Conservation (phyloP, 208 protist genomes). For the Crithidia brevicula region DNA sequence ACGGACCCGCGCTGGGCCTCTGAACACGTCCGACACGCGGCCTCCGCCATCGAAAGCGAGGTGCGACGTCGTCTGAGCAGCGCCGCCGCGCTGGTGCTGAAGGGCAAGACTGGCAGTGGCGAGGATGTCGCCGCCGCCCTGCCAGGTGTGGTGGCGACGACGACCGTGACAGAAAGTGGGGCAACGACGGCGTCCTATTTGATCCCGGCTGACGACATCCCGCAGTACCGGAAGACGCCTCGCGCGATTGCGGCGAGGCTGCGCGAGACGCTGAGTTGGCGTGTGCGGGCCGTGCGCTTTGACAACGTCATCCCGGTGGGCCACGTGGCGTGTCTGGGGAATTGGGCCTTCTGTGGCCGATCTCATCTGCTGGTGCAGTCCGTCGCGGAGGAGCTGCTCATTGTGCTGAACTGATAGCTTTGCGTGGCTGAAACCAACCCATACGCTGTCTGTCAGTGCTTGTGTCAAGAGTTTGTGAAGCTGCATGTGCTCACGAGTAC, state of each 20-base stretch:
- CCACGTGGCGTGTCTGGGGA: slow-evolving; percentile 61
- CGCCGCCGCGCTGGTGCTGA: not conserved
- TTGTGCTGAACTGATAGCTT: slow-evolving; percentile 29
- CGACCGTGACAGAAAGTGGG: not conserved
- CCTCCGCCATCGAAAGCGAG: slow-evolving; percentile 2
- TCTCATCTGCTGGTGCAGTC: slow-evolving; percentile 49
- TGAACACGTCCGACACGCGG: slow-evolving; percentile 19
- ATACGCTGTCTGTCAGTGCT: too few species aligned
- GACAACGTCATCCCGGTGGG: slow-evolving; percentile 45
- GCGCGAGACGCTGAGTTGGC: slow-evolving; percentile 57
- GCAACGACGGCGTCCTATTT: not conserved
- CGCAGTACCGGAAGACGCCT: slow-evolving; percentile 31
- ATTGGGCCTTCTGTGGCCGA: slow-evolving; percentile 34
- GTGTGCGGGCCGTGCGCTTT: slow-evolving; percentile 57
- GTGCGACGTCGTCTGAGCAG: slow-evolving; percentile 12
- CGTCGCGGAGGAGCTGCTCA: slow-evolving; percentile 53
- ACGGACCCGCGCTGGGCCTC: slow-evolving; percentile 22
- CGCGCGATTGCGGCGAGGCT: slow-evolving; percentile 51
- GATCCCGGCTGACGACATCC: slow-evolving; percentile 1
- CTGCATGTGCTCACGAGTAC: too few species aligned
- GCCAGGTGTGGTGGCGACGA: not conserved
- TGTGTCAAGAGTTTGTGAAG: too few species aligned
- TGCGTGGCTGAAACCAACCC: too few species aligned
- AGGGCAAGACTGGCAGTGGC: not conserved
- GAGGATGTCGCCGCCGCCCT: not conserved